Conservation (phyloP, 352 stramenopile genomes). For the Thalassiosira allenii region DNA sequence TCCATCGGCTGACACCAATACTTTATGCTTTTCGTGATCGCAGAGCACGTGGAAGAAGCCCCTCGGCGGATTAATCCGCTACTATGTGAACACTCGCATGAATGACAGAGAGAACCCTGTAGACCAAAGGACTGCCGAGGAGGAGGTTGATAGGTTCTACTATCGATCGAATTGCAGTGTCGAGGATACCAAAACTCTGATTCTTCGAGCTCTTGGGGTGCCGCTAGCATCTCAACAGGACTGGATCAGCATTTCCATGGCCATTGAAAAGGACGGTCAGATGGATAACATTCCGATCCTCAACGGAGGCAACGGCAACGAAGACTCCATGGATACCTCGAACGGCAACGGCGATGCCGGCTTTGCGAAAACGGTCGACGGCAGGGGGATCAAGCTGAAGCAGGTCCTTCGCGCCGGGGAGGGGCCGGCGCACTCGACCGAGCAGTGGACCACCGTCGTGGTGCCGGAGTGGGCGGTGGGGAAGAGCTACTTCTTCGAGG, state of each 20-base stretch:
- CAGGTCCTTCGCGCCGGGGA: constrained; percentile 30
- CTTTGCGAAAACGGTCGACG: constrained; percentile 23
- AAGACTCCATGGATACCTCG: not conserved
- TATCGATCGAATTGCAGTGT: constrained; percentile 24
- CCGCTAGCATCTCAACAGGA: constrained; percentile 25
- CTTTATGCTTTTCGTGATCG: too few species aligned
- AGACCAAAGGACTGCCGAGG: constrained; percentile 36
- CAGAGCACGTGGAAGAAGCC: constrained; percentile 35
- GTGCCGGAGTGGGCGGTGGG: constrained; percentile 43
- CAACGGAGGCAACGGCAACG: not conserved
- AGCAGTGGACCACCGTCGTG: constrained; percentile 52
- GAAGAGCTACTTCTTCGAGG: constrained; percentile 47
- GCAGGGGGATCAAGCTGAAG: constrained; percentile 27
- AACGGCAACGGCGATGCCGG: not conserved
- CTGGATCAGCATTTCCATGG: constrained; percentile 35
- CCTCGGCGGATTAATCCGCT: constrained; percentile 34
- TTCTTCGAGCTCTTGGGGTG: constrained; percentile 38
- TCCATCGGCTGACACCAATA: too few species aligned
- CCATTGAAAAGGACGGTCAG: constrained; percentile 36
- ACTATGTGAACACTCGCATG: constrained; percentile 28
- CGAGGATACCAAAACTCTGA: constrained; percentile 37
- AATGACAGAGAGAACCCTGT: not conserved
- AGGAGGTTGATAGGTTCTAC: constrained; percentile 52
- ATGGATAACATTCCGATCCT: constrained; percentile 6
- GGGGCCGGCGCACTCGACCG: constrained; percentile 42